phyloP scores from a whole-genome alignment of 108 stramenopile genomes.

The Skeletonema potamos region DNA sequence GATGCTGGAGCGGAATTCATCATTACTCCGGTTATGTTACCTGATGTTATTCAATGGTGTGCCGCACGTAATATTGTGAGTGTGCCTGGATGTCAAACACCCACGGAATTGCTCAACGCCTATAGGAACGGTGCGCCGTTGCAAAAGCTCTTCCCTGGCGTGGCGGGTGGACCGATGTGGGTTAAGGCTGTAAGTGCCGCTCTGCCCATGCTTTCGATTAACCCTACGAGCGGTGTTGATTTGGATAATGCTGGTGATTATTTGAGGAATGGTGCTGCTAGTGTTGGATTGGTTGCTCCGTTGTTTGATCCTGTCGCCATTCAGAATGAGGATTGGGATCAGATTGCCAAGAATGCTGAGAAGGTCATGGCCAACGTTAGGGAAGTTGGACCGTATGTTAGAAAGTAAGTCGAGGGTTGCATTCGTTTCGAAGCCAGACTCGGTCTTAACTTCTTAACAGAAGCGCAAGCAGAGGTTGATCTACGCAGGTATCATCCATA shows the following conservation, averaged over 20 bases:
- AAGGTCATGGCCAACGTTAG: slow-evolving; percentile 82
- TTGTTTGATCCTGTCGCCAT: slow-evolving; percentile 80
- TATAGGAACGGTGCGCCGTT: slow-evolving; percentile 79
- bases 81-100: slow-evolving; percentile 87
- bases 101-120: slow-evolving; percentile 76
- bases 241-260: slow-evolving; percentile 85
- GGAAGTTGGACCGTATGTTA: slow-evolving; percentile 69
- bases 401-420: slow-evolving; percentile 47
- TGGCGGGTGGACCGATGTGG: slow-evolving; percentile 81
- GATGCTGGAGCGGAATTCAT: slow-evolving; percentile 86
- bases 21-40: slow-evolving; percentile 85
- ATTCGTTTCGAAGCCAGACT: too few relatives aligned
- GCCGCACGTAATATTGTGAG: slow-evolving; percentile 74
- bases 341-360: slow-evolving; percentile 80
- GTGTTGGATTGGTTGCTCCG: slow-evolving; percentile 84
- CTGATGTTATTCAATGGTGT: slow-evolving; percentile 83
- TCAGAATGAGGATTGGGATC: slow-evolving; percentile 68
- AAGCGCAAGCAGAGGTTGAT: too few relatives aligned
- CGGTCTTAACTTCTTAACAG: too few relatives aligned
- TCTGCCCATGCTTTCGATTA: slow-evolving; percentile 76
- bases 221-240: slow-evolving; percentile 83
- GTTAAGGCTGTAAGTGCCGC: slow-evolving; percentile 85
- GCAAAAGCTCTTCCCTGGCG: slow-evolving; percentile 88
- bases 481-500: too few relatives aligned
- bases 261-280: slow-evolving; percentile 70